phyloP scores from a whole-genome alignment of 768 basidiomycete species.

The Boletellus ananiceps region DNA sequence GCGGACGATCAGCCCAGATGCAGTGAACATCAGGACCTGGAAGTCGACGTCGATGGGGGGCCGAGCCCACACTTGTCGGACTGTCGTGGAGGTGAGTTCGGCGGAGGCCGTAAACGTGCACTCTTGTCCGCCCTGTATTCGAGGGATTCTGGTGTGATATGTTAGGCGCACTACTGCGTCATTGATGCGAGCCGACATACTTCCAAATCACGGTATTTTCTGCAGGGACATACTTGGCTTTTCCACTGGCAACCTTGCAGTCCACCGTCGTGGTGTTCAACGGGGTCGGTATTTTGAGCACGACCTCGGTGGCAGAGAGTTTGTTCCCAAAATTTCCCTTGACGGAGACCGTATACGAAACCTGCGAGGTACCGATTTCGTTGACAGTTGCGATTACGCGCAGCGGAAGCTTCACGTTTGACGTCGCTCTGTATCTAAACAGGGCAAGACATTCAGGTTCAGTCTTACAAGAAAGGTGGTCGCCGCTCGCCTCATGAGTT shows the following conservation, averaged over 20 bases:
- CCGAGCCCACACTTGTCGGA: constrained; percentile 93
- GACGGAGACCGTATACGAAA: constrained; percentile 85
- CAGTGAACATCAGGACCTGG: constrained; percentile 98
- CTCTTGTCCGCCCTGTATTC: constrained; percentile 91
- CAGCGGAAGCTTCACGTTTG: constrained; percentile 93
- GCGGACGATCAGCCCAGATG: constrained; percentile 91
- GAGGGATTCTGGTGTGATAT: constrained; percentile 61
- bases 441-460: neutral
- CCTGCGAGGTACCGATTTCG: constrained; percentile 88
- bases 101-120: constrained; percentile 81
- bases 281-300: constrained; percentile 93
- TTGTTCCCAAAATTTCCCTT: constrained; percentile 90
- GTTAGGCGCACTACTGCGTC: constrained; percentile 5
- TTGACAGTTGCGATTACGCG: constrained; percentile 86
- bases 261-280: constrained; percentile 90
- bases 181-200: constrained; percentile 45
- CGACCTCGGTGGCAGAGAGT: constrained; percentile 87
- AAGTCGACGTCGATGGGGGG: constrained; percentile 99
- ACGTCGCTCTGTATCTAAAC: constrained; percentile 86
- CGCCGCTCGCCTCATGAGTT: constrained; percentile 80
- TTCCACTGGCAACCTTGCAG: constrained; percentile 86
- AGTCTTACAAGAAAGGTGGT: neutral
- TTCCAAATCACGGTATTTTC: constrained; percentile 99
- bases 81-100: constrained; percentile 80
- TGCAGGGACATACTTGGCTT: constrained; percentile 94